Conservation (phyloP, 2,329 filamentous ascomycete genomes). For the Pseudogymnoascus pannorum region DNA sequence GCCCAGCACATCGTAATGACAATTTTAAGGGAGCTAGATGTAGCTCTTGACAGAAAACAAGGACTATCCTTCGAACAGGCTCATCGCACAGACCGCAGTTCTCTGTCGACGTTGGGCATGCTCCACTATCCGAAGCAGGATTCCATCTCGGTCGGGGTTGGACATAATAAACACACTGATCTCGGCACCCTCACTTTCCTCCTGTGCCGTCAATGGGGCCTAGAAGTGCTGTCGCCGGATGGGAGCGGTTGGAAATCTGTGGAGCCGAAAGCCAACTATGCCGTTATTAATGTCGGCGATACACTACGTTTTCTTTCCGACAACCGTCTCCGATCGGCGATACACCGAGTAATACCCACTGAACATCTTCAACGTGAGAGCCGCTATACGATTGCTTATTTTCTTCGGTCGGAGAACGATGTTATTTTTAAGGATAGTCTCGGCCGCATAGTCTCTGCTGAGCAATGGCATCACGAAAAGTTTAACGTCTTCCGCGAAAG, state of each 20-base stretch:
- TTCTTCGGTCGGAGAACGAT: conserved; percentile 49
- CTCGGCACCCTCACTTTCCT: conserved; percentile 48
- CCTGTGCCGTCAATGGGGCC: conserved; percentile 47
- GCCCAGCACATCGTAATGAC: too few species aligned
- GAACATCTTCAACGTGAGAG: conserved; percentile 38
- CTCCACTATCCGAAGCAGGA: too few species aligned
- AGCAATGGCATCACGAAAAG: conserved; percentile 49
- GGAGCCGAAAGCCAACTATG: conserved; percentile 42
- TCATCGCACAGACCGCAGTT: too few species aligned
- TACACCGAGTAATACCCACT: conserved; percentile 50
- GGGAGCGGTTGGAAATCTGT: conserved; percentile 46
- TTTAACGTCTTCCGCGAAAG: conserved; percentile 46
- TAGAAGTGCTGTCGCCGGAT: conserved; percentile 47
- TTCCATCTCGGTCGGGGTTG: too few species aligned
- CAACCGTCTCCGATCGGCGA: conserved; percentile 47
- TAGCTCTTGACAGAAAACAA: too few species aligned
- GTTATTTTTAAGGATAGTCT: conserved; percentile 48
- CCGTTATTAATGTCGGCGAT: conserved; percentile 53
- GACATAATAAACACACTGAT: conserved; percentile 52
- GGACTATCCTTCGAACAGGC: too few species aligned
- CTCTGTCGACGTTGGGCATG: too few species aligned
- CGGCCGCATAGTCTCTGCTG: conserved; percentile 45
- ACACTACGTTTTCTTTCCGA: conserved; percentile 48
- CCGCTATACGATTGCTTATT: conserved; percentile 53
- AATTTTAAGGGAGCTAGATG: too few species aligned